Evolutionary conservation across 306 rosid genomes (phyloP).

Genomic region (Prosopis cineraria): DNA sequence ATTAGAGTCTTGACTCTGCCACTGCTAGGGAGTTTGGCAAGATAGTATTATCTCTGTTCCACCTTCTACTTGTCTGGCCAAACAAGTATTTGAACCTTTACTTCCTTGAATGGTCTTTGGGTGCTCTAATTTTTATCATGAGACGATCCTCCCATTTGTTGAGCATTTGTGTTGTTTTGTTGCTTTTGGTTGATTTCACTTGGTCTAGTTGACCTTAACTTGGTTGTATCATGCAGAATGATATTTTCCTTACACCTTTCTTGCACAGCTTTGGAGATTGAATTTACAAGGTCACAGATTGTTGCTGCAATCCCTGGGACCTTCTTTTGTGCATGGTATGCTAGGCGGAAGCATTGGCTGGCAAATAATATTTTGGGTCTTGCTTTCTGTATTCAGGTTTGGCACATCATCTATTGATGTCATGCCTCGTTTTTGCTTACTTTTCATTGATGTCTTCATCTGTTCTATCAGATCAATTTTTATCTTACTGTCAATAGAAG

Average conservation of each 20-base stretch:
- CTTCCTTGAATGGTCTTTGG: neutral
- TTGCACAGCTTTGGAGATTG: constrained; percentile 91
- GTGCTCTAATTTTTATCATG: neutral
- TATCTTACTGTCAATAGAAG: too few species aligned
- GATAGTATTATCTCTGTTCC: too few species aligned
- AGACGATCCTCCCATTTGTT: neutral
- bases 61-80: too few species aligned
- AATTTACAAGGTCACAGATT: constrained; percentile 89
- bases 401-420: neutral
- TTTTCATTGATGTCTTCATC: neutral
- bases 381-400: constrained; percentile 96
- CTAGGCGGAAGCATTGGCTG: constrained; percentile 86
- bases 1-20: too few species aligned
- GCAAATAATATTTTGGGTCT: constrained; percentile 94
- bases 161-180: constrained; percentile 3
- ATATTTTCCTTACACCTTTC: constrained; percentile 59
- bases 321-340: constrained; percentile 98
- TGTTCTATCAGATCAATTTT: too few species aligned
- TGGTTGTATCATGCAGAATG: constrained; percentile 61
- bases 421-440: neutral
- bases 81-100: too few species aligned
- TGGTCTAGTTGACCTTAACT: constrained; percentile 56
- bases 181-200: constrained; percentile 22
- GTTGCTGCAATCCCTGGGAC: constrained; percentile 92
- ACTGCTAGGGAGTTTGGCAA: too few species aligned